A percentile compares a stretch with the other conserved stretches of the same genome.
Evolutionary conservation across 106 monocot genomes (phyloP).

Genomic region (Posidonia australis): DNA sequence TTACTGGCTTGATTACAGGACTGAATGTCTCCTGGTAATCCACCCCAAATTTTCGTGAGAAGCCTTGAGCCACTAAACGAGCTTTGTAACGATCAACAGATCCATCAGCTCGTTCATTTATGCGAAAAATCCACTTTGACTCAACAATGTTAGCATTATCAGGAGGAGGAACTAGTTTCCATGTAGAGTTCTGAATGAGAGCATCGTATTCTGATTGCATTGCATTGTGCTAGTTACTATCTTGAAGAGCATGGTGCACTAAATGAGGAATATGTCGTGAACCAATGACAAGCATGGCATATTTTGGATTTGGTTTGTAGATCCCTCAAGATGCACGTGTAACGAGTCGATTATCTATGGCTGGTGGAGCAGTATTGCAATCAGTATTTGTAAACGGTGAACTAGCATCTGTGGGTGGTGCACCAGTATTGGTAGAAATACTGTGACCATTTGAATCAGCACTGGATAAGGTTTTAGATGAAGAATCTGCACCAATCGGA

Average conservation of each 20-base stretch:
- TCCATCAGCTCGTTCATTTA: neutral
- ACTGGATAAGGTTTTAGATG: no score
- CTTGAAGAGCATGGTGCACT: neutral
- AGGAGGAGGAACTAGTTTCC: neutral
- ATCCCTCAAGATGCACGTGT: no score
- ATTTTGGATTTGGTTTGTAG: no score
- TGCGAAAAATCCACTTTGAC: neutral
- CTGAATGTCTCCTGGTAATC: constrained; percentile 1
- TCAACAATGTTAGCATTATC: neutral
- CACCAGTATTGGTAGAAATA: no score
- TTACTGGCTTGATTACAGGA: neutral
- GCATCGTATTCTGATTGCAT: neutral
- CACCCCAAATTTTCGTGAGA: neutral
- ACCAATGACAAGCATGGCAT: no score
- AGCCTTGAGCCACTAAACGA: neutral
- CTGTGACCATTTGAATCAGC: no score
- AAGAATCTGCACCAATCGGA: neutral
- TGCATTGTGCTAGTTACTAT: neutral
- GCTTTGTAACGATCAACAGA: neutral
- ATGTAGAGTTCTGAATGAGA: neutral
- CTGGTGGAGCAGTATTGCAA: no score
- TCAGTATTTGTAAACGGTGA: no score
- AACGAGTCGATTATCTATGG: no score
- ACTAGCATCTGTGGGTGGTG: no score
- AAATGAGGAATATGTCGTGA: neutral